A percentile compares a stretch with the other conserved stretches of the same genome.
These are phyloP conservation scores for Phyllosticta ampelicida DNA, from an alignment of 2,329 filamentous ascomycete genomes.

Conservation along the genomic window DNA sequence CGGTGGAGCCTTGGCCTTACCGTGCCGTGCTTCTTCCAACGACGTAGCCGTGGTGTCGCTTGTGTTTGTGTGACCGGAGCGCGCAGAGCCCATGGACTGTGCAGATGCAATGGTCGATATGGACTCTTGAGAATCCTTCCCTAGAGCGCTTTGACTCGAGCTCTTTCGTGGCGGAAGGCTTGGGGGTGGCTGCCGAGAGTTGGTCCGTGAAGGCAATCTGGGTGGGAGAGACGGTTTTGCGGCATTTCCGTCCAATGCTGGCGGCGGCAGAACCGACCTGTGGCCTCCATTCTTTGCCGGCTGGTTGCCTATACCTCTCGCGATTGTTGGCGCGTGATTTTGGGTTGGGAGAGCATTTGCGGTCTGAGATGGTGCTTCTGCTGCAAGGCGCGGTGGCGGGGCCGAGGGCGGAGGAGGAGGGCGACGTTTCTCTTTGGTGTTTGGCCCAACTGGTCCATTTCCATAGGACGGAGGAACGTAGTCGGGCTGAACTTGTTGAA, in stretches of 20 bases:
- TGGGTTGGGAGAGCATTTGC: slow-evolving; percentile 31
- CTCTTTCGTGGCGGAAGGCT: slow-evolving; percentile 34
- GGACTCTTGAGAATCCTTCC: slow-evolving; percentile 36
- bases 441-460: slow-evolving; percentile 25
- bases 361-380: slow-evolving; percentile 23
- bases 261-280: slow-evolving; percentile 4
- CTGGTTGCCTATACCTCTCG: slow-evolving; percentile 28
- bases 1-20: slow-evolving; percentile 42
- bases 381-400: slow-evolving; percentile 25
- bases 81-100: slow-evolving; percentile 39
- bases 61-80: slow-evolving; percentile 35
- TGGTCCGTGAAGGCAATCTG: slow-evolving; percentile 28
- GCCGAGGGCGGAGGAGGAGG: slow-evolving; percentile 28
- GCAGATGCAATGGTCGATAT: slow-evolving; percentile 40
- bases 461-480: slow-evolving; percentile 24
- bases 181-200: slow-evolving; percentile 22
- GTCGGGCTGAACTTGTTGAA: slow-evolving; percentile 34
- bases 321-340: slow-evolving; percentile 24
- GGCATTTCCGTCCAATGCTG: slow-evolving; percentile 18
- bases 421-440: slow-evolving; percentile 23
- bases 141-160: slow-evolving; percentile 27
- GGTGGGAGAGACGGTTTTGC: slow-evolving; percentile 40
- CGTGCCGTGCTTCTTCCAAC: slow-evolving; percentile 22
- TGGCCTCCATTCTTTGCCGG: slow-evolving; percentile 18
- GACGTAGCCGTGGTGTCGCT: slow-evolving; percentile 24